Evolutionary conservation across 208 protist genomes (phyloP), one percentile per base, ranked within the genome.

Genomic region (Trypanosoma cruzi): DNA sequence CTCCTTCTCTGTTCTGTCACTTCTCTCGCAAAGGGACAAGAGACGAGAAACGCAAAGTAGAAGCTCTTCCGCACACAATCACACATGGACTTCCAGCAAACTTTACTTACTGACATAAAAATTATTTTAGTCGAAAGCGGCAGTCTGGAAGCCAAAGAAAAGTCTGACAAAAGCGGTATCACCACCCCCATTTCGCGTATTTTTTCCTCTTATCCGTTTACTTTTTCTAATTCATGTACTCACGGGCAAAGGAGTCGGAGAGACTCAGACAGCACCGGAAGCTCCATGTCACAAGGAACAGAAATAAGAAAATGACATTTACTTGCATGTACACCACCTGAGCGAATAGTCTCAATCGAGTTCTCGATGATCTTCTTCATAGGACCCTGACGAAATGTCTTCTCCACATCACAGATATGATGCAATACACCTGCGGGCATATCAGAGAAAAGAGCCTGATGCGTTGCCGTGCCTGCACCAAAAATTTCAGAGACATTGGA

Each of bases 1-100:
- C 28, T 24, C 40, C 31, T 49, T 36, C 50, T 57, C 20, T 31
- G 31, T 37, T 49, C 34, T 64, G 5, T 67, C 26, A 57, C 62
- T 36, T 37, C 3, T 36, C 29, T 36, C 29, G 16, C 6, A 10
- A 40, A 40, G 36, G 36, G 10, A 10, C 36, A 4, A 40, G 6
- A 40, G 36, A 40, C 10, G 36, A 40, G 36, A 40, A 40, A 40
- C 36, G 10, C 10, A 40, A 40, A 40, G 10, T 40, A 40, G 36
- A 10, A 40, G 10, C 36, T 4, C 36, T 3, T 24, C 7, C 22
- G 7, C 14, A 29, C 16, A 55, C 22, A 55, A 3, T 7, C 4
- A 55, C 50, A 55, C 7, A 24, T 18, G 1, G 10, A 55, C 7
- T 40, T 4, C 36, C 10, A 10, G 36, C 36, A 10, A 4, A 40